Conservation (phyloP, 805 yeast genomes). For the Wickerhamomyces xylosicus region DNA sequence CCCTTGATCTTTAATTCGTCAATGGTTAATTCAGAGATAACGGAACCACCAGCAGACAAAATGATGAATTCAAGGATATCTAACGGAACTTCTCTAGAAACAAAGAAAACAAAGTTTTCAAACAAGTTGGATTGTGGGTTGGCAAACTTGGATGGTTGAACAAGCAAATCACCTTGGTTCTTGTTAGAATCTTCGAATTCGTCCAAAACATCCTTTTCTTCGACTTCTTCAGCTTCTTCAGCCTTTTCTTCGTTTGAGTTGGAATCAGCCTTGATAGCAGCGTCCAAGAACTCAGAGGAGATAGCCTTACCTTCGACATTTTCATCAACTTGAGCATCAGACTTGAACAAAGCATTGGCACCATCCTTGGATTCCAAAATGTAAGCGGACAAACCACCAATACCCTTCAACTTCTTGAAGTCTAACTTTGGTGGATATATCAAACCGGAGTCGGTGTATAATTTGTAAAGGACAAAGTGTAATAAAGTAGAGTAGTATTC, state of each 20-base stretch:
- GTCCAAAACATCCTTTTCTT: slow-evolving; percentile 48
- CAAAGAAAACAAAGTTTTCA: slow-evolving; percentile 65
- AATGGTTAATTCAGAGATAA: slow-evolving; percentile 77
- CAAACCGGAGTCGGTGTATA: slow-evolving; percentile 77
- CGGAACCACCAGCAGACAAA: slow-evolving; percentile 75
- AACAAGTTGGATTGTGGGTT: slow-evolving; percentile 60
- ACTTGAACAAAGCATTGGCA: slow-evolving; percentile 12
- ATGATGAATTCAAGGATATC: slow-evolving; percentile 85
- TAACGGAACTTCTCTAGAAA: slow-evolving; percentile 93
- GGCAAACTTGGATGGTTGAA: slow-evolving; percentile 56
- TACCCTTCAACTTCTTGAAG: slow-evolving; percentile 54
- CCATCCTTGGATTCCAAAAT: slow-evolving; percentile 46
- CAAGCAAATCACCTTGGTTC: slow-evolving; percentile 54
- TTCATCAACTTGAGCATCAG: slow-evolving; percentile 12
- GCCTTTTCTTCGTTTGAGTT: slow-evolving; percentile 24
- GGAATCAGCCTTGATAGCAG: slow-evolving; percentile 33
- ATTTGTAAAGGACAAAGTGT: slow-evolving; percentile 77
- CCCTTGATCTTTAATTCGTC: slow-evolving; percentile 48
- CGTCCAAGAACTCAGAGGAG: slow-evolving; percentile 38
- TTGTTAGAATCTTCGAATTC: slow-evolving; percentile 57
- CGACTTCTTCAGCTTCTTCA: slow-evolving; percentile 24
- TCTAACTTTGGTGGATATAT: slow-evolving; percentile 89
- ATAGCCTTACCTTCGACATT: slow-evolving; percentile 22
- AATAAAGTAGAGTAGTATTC: slow-evolving; percentile 90
- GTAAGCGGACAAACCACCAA: slow-evolving; percentile 83